A percentile compares a stretch with the other conserved stretches of the same genome.
These are phyloP conservation scores for Pseudogymnoascus sp. DNA, from an alignment of 2,329 filamentous ascomycete species.

Conservation along the genomic window DNA sequence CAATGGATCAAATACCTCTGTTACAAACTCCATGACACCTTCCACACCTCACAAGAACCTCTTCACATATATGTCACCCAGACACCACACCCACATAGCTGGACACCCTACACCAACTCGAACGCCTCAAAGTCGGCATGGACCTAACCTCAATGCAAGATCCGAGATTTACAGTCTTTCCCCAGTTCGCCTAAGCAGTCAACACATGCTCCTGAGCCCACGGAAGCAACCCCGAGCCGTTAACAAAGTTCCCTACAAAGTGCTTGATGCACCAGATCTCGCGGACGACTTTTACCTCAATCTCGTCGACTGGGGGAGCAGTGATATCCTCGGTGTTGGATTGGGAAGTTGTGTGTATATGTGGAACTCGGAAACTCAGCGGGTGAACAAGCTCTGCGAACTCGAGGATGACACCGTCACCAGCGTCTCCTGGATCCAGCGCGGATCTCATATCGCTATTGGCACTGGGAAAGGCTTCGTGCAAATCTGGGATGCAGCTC, in stretches of 20 bases:
- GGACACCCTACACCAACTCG: slow-evolving; percentile 84
- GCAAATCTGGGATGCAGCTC: slow-evolving; percentile 95
- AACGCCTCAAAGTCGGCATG: slow-evolving; percentile 82
- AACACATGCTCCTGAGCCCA: slow-evolving; percentile 86
- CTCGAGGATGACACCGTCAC: slow-evolving; percentile 90
- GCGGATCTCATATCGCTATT: slow-evolving; percentile 91
- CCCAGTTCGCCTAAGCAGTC: slow-evolving; percentile 85
- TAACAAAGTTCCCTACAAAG: slow-evolving; percentile 96
- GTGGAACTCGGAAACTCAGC: slow-evolving; percentile 90
- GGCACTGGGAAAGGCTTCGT: slow-evolving; percentile 92
- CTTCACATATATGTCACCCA: slow-evolving; percentile 80
- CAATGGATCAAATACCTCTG: slow-evolving; percentile 50
- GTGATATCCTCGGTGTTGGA: slow-evolving; percentile 88
- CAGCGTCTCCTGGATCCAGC: slow-evolving; percentile 96
- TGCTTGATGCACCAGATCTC: slow-evolving; percentile 89
- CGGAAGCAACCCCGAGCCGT: slow-evolving; percentile 83
- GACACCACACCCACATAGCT: slow-evolving; percentile 59
- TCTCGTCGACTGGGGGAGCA: slow-evolving; percentile 94
- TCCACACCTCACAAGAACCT: slow-evolving; percentile 97
- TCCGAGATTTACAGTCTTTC: slow-evolving; percentile 95
- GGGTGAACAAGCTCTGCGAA: slow-evolving; percentile 90
- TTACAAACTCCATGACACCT: slow-evolving; percentile 75
- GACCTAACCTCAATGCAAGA: slow-evolving; percentile 79
- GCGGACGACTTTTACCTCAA: slow-evolving; percentile 98
- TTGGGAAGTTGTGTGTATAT: slow-evolving; percentile 92